Evolutionary conservation across 2,329 filamentous ascomycete species (phyloP), one percentile per base, ranked within the genome.

Genomic region (Trichoderma brevicompactum): DNA sequence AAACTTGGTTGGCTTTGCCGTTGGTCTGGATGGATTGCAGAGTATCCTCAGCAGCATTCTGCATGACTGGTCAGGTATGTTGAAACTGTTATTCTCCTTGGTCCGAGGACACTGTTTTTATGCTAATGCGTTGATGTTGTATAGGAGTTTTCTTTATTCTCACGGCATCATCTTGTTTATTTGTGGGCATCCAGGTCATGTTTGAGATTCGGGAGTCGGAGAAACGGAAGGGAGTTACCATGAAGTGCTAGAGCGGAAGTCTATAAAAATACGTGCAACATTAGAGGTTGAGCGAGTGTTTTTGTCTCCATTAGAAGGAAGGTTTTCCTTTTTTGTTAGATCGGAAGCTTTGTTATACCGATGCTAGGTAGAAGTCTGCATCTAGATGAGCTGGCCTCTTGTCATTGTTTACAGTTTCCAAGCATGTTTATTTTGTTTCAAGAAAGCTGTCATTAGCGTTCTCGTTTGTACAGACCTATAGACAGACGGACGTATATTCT

Each of bases 1-100:
- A 15, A 99, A 99, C 74, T 80, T 99, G 17, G 93, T 99, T 10
- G 95, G 95, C 0, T 99, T 98, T 78, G 95, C 94, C 0, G 85
- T 99, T 12, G 96, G 96, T 0, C 70, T 97, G 56, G 95, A 99
- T 73, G 95, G 96, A 0, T 71, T 98, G 73, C 86, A 91, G 76
- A 90, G 85, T 36, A 87, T 98, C 56, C 75, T 96, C 9, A 81
- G 83, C 65, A 89, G 90, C 1, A 93, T 98, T 65, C 80, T 96
- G 60, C 86, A 86, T 17, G 91, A 91, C 65, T 92, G 87, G 80
- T 87, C 87, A 49, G 88, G 87, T 88, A 76, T 70, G 82, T 68
- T 46, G 49, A 41, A 17, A 13, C 5, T 17, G 9, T 34, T 4
- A 15, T 23, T n/a, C 9, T 38, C 2, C 6, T 46, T 23, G 10